Evolutionary conservation across 805 yeast genomes (phyloP).

Genomic region (Candida manassasensis): DNA sequence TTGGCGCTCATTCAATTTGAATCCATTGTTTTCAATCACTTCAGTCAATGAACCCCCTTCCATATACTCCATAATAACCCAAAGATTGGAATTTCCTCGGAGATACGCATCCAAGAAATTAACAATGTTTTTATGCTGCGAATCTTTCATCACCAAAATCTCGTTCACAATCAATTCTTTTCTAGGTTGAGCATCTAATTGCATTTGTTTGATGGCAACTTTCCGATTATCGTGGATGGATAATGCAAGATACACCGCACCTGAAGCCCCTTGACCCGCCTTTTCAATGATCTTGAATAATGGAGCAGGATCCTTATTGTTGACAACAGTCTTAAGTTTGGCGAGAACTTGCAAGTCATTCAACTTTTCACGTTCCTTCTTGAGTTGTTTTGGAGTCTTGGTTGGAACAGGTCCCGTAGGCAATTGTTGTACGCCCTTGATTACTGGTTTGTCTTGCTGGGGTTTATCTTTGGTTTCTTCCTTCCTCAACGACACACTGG

Average conservation of each 20-base stretch:
- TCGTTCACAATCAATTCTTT: conserved; percentile 95
- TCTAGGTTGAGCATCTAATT: conserved; percentile 82
- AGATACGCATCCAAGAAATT: conserved; percentile 89
- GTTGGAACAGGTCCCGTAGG: conserved; percentile 11
- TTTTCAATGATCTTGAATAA: conserved; percentile 71
- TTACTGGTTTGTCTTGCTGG: conserved; percentile 3
- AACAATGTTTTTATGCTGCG: conserved; percentile 91
- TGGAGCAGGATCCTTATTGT: conserved; percentile 80
- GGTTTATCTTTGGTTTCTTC: conserved; percentile 5
- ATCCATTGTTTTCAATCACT: conserved; percentile 82
- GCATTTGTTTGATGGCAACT: conserved; percentile 97
- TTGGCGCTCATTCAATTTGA: conserved; percentile 72
- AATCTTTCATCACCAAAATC: conserved; percentile 93
- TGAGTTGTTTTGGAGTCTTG: conserved; percentile 36
- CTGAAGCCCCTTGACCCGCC: conserved; percentile 98
- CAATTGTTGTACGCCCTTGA: conserved; percentile 2
- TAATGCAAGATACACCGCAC: conserved; percentile 87
- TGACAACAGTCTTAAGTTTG: conserved; percentile 76
- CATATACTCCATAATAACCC: conserved; percentile 99
- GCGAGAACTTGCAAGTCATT: conserved; percentile 86
- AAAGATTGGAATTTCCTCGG: conserved; percentile 71
- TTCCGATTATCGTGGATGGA: conserved; percentile 51
- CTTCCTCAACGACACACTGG: background rate
- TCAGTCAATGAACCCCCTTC: conserved; percentile 98
- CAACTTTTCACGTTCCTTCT: conserved; percentile 44